These are phyloP conservation scores for Euptelea pleiosperma DNA, from an alignment of 164 flowering plant species.

Conservation along the genomic window DNA sequence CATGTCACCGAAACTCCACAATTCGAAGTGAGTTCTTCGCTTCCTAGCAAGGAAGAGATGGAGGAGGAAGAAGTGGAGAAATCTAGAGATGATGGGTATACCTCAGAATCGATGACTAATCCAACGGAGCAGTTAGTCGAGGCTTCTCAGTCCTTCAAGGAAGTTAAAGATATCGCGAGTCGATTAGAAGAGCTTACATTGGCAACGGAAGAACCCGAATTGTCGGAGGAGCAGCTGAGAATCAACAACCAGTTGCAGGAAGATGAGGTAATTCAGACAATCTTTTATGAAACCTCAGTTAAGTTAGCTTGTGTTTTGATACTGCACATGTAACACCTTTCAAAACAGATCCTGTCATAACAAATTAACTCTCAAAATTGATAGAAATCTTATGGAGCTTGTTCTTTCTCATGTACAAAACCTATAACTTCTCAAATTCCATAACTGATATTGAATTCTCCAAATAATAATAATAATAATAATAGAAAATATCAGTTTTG, in stretches of 20 bases:
- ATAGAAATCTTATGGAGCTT: too few relatives aligned
- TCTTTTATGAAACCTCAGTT: background rate
- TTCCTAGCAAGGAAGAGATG: conserved; percentile 8
- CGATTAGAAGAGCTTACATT: conserved; percentile 46
- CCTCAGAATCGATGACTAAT: conserved; percentile 5
- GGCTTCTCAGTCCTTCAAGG: conserved; percentile 9
- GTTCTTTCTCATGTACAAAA: too few relatives aligned
- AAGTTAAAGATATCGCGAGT: conserved; percentile 21
- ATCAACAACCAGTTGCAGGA: conserved; percentile 68
- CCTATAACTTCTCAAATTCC: too few relatives aligned
- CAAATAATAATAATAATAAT: too few relatives aligned
- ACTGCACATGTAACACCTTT: background rate
- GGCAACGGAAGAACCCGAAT: conserved; percentile 40
- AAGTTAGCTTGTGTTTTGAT: background rate
- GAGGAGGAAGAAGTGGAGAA: conserved; percentile 10
- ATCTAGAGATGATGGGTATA: conserved; percentile 6
- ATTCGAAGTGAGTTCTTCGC: conserved; percentile 21
- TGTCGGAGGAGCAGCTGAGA: conserved; percentile 53
- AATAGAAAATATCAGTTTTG: too few relatives aligned
- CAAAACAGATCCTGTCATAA: too few relatives aligned
- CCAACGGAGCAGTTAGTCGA: conserved; percentile 13
- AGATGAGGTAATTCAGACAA: conserved; percentile 47
- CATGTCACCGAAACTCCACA: conserved; percentile 9
- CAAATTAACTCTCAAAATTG: too few relatives aligned
- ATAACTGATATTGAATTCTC: too few relatives aligned